These are phyloP conservation scores for Solioccasus polychromus DNA, from an alignment of 768 basidiomycete species.

Conservation along the genomic window DNA sequence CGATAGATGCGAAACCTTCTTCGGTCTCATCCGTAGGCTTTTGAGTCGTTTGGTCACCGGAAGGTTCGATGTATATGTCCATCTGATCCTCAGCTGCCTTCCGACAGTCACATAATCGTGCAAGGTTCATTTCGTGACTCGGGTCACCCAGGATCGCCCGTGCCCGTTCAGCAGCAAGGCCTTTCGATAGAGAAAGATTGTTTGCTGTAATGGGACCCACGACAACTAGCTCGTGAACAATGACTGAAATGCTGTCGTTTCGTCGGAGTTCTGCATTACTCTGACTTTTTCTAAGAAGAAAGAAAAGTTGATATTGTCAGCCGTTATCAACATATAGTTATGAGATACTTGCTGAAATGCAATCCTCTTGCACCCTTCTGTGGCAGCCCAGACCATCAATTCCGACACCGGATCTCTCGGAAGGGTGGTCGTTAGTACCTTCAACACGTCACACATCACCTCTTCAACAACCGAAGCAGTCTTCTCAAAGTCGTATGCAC, in stretches of 20 bases:
- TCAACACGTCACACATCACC: conserved; percentile 67
- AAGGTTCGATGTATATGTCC: conserved; percentile 13
- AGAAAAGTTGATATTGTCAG: conserved; percentile 1
- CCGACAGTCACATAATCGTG: conserved; percentile 42
- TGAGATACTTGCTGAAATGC: conserved; percentile 41
- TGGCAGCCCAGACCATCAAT: conserved; percentile 64
- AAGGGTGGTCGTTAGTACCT: conserved; percentile 53
- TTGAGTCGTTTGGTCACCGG: conserved; percentile 18
- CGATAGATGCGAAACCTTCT: conserved; percentile 47
- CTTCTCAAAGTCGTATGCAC: conserved; percentile 69
- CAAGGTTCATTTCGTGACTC: conserved; percentile 43
- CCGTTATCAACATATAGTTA: neutral
- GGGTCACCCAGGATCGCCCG: conserved; percentile 49
- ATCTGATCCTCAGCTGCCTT: conserved; percentile 14
- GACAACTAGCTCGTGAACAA: conserved; percentile 56
- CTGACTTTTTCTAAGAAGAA: conserved; percentile 36
- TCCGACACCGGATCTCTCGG: conserved; percentile 71
- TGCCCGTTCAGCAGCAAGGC: conserved; percentile 63
- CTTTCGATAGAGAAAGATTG: conserved; percentile 62
- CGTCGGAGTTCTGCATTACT: conserved; percentile 42
- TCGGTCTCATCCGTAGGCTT: conserved; percentile 44
- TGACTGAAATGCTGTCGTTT: conserved; percentile 52
- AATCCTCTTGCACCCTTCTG: conserved; percentile 52
- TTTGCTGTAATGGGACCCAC: conserved; percentile 59
- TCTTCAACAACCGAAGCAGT: conserved; percentile 57